Conservation (phyloP, 139 green algal genomes). For the Haematococcus sp. region DNA sequence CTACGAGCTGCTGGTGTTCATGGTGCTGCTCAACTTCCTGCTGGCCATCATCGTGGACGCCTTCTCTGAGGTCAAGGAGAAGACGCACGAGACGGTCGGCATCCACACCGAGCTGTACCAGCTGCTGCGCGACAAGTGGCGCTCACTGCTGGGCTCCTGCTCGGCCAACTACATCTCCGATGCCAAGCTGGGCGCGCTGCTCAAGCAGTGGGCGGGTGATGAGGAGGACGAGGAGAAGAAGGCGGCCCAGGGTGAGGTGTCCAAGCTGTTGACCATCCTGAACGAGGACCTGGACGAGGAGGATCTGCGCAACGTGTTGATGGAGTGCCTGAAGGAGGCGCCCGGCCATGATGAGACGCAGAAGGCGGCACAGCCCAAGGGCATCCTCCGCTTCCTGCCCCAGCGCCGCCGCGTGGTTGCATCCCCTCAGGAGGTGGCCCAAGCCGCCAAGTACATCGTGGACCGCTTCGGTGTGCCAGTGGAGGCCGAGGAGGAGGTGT, state of each 20-base stretch:
- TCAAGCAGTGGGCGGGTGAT: conserved; percentile 60
- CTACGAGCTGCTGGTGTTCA: conserved; percentile 83
- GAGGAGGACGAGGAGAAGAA: conserved; percentile 21
- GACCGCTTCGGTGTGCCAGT: conserved; percentile 48
- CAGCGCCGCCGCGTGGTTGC: conserved; percentile 14
- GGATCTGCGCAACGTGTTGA: conserved; percentile 48
- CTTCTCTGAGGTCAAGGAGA: conserved; percentile 77
- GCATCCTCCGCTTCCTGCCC: conserved; percentile 9
- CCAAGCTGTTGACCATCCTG: conserved; percentile 45
- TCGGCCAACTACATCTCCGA: conserved; percentile 54
- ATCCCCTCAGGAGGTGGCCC: conserved; percentile 26
- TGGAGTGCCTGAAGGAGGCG: conserved; percentile 50
- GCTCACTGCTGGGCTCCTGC: conserved; percentile 44
- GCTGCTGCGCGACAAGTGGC: conserved; percentile 65
- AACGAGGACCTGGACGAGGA: conserved; percentile 68
- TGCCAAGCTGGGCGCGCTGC: conserved; percentile 52
- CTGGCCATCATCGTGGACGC: conserved; percentile 86
- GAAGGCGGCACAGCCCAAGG: not conserved
- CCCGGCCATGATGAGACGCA: conserved; percentile 19
- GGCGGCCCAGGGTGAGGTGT: conserved; percentile 11
- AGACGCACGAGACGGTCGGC: conserved; percentile 63
- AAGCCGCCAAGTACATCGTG: conserved; percentile 49
- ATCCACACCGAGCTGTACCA: conserved; percentile 69
- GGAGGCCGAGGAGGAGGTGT: conserved; percentile 24
- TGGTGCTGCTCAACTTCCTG: conserved; percentile 92